phyloP scores from a whole-genome alignment of 441 rosid species.

The Corymbia citriodora region DNA sequence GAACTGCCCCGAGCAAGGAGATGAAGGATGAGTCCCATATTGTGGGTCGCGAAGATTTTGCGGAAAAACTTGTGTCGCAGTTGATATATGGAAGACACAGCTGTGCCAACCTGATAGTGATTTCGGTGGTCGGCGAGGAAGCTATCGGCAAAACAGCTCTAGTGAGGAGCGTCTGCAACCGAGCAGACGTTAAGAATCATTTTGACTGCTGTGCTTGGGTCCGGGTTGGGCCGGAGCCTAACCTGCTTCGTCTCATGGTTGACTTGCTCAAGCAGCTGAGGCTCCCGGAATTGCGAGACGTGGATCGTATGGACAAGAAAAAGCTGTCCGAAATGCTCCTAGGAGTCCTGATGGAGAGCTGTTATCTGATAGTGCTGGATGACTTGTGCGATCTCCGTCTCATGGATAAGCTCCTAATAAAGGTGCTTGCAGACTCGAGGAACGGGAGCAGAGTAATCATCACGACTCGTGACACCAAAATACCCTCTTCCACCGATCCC shows the following conservation, averaged over 20 bases:
- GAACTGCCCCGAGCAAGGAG: fast-evolving
- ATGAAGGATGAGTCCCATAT: background rate
- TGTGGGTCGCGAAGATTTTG: fast-evolving
- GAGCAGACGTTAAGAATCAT: background rate
- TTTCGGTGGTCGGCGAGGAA: background rate
- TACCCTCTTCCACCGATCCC: background rate
- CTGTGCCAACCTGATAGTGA: fast-evolving
- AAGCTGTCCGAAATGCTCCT: background rate
- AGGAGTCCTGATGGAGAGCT: fast-evolving
- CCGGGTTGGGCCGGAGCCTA: background rate
- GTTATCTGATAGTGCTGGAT: background rate
- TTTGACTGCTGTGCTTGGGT: background rate
- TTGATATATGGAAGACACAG: fast-evolving
- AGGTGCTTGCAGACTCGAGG: background rate
- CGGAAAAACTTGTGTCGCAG: fast-evolving
- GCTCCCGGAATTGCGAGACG: fast-evolving
- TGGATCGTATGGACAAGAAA: background rate
- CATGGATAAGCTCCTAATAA: background rate
- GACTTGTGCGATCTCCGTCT: background rate
- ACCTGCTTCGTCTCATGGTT: background rate
- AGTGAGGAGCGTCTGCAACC: background rate
- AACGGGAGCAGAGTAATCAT: background rate
- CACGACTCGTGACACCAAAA: fast-evolving
- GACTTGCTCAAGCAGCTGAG: background rate
- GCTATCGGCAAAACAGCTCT: background rate